Percentiles rank a stretch among this genome's conserved stretches.
phyloP scores from a whole-genome alignment of 331 rosid genomes.

The Quercus tomentella region DNA sequence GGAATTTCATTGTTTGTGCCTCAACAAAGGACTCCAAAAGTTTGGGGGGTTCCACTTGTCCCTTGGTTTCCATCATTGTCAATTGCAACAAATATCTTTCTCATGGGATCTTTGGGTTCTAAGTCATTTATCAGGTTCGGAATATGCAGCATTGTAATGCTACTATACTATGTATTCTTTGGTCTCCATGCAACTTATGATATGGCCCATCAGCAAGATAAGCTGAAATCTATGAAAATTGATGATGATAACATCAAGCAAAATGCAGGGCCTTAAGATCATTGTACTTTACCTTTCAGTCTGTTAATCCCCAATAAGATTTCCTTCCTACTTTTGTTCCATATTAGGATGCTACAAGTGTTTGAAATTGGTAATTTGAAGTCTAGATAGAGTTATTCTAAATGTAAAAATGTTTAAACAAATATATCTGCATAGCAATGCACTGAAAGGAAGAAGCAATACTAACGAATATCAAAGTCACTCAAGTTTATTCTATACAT shows the following conservation, averaged over 20 bases:
- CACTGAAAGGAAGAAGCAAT: background rate
- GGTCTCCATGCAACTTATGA: constrained; percentile 85
- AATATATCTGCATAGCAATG: background rate
- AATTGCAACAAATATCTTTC: constrained; percentile 58
- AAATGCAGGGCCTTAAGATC: constrained; percentile 9
- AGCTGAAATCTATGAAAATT: constrained; percentile 10
- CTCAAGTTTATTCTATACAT: background rate
- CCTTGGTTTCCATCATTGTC: constrained; percentile 88
- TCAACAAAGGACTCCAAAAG: constrained; percentile 60
- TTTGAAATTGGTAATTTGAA: background rate
- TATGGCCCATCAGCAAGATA: constrained; percentile 51
- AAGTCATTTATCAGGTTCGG: constrained; percentile 64
- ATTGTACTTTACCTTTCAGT: background rate
- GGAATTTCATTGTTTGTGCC: constrained; percentile 46
- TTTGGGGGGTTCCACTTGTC: constrained; percentile 82
- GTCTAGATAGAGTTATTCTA: background rate
- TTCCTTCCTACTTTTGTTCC: background rate
- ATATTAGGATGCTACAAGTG: background rate
- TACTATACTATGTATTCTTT: constrained; percentile 56
- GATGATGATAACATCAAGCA: background rate
- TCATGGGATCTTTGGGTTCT: constrained; percentile 61
- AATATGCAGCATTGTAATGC: constrained; percentile 51
- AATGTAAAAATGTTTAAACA: background rate
- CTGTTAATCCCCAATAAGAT: background rate
- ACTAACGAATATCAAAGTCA: background rate